Evolutionary conservation across 495 filamentous ascomycete species (phyloP).

Genomic region (Thermothielavioides terrestris): DNA sequence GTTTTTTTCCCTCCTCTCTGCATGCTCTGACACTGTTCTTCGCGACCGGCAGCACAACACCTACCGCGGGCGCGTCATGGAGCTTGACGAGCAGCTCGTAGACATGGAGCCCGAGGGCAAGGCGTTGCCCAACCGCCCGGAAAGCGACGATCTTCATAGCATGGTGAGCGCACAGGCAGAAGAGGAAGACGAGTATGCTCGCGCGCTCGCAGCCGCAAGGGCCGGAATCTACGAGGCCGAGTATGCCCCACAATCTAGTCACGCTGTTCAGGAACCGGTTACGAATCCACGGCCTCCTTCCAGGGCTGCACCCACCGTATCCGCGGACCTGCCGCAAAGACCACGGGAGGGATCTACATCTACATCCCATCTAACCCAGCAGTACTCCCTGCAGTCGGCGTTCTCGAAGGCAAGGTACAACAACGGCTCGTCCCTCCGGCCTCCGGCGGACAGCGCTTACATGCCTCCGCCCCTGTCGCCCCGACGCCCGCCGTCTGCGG

Average conservation of each 20-base stretch:
- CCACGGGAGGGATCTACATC: too few species aligned
- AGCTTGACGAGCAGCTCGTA: conserved; percentile 64
- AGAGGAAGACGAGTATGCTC: conserved; percentile 36
- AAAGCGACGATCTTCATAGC: conserved; percentile 44
- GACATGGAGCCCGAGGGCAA: conserved; percentile 52
- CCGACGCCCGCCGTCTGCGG: conserved; percentile 35
- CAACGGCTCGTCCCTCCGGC: conserved; percentile 33
- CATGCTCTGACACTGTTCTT: conserved; percentile 1
- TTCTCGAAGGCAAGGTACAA: conserved; percentile 39
- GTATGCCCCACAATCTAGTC: conserved; percentile 23
- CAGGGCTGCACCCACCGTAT: conserved; percentile 7
- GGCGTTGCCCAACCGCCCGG: conserved; percentile 68
- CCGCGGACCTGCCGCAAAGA: conserved; percentile 16
- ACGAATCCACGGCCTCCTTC: conserved; percentile 8
- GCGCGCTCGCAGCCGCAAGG: conserved; percentile 9
- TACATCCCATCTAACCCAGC: conserved; percentile 16
- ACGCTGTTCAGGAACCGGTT: conserved; percentile 19
- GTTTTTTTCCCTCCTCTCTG: not conserved
- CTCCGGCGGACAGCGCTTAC: conserved; percentile 36
- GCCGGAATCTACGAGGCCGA: conserved; percentile 3
- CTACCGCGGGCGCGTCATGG: conserved; percentile 78
- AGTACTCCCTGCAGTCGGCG: conserved; percentile 37
- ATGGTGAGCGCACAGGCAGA: conserved; percentile 39
- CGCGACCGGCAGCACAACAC: conserved; percentile 57
- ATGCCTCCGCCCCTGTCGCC: conserved; percentile 64